Percentiles rank a stretch among this genome's conserved stretches.
phyloP scores from a whole-genome alignment of 148 eudicot species.

The Heliosperma pusillum region DNA sequence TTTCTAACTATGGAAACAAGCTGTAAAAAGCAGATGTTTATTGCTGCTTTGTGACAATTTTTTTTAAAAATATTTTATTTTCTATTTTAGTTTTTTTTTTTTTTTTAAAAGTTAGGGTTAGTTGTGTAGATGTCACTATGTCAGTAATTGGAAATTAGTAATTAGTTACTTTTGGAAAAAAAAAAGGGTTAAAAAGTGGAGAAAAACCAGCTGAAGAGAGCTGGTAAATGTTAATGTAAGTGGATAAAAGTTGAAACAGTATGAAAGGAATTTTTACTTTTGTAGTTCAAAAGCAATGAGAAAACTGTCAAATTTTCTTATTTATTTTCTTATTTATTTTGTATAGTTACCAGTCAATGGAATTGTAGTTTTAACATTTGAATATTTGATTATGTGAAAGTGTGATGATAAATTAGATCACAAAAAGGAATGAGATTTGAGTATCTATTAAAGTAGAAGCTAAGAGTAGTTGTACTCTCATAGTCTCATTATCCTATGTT shows the following conservation, averaged over 20 bases:
- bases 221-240: slow-evolving; percentile 17
- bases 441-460: no score
- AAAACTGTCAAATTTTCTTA: slow-evolving; percentile 9
- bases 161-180: not conserved
- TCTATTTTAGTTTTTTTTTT: slow-evolving; percentile 5
- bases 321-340: no score
- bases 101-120: slow-evolving; percentile 18
- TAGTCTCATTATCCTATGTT: no score
- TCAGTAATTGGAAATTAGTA: slow-evolving; percentile 22
- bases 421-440: no score
- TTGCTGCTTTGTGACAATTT: slow-evolving; percentile 43
- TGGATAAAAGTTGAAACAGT: slow-evolving; percentile 7
- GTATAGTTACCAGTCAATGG: slow-evolving; percentile 1
- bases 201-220: slow-evolving; percentile 31
- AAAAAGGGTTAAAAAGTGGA: not conserved
- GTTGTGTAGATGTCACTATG: slow-evolving; percentile 16
- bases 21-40: slow-evolving; percentile 37
- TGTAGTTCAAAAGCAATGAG: slow-evolving; percentile 19
- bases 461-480: no score
- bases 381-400: not conserved
- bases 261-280: slow-evolving; percentile 22
- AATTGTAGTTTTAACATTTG: no score
- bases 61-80: not conserved
- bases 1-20: slow-evolving; percentile 30
- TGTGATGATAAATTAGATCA: no score